Base-by-base conservation (phyloP, 331 rosid species). In the Prunus yedoensis region DNA sequence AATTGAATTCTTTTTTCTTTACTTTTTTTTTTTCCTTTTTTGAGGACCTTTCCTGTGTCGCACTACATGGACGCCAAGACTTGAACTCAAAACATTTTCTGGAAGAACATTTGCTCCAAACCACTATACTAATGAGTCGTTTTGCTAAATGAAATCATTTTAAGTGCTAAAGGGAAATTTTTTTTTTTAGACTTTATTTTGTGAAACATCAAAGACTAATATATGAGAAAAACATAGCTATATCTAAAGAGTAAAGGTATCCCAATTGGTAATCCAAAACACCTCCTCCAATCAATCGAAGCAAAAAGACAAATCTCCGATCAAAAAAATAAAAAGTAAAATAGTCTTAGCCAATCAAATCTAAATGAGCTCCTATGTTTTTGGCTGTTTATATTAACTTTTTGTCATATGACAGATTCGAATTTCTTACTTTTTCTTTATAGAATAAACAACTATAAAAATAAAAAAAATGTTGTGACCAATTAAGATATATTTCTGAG, bases 41-140 rank as follows among this genome's bases (percentile, higher is more conserved):
- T 0, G 1, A 32, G 38, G 0, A 32, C 0, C 1, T 32, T 32
- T 32, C 7, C 23, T 23, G 23, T 23, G 23, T 23, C 7, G 4
- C 38, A 32, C 7, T 4, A 32, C 1, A 32, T 32, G 1, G 7
- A 5, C 1, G 1, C 0, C 4, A 32, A 4, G 7, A 4, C 7
- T 32, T 7, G 38, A 32, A 32, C 7, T 1, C 7, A 32, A 0
- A 0, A 4, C 1, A 0, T 32, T 32, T 32, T 1, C 0, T 5
- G 0, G 6, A 32, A 0, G 0, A 32, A 4, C 1, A 32, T 32
- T 32, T 32, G 7, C 38, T 32, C 38, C 1, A 32, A 32, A 32
- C 8, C 0, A 32, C 38, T 32, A 32, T 0, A 32, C 38, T 32
- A 32, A 0, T 1, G 8, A 5, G 1, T 32, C 1, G 0, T 32